A percentile compares a stretch with the other conserved stretches of the same genome.
Conservation (phyloP, 2,329 filamentous ascomycete species). For the Botrytis elliptica region DNA sequence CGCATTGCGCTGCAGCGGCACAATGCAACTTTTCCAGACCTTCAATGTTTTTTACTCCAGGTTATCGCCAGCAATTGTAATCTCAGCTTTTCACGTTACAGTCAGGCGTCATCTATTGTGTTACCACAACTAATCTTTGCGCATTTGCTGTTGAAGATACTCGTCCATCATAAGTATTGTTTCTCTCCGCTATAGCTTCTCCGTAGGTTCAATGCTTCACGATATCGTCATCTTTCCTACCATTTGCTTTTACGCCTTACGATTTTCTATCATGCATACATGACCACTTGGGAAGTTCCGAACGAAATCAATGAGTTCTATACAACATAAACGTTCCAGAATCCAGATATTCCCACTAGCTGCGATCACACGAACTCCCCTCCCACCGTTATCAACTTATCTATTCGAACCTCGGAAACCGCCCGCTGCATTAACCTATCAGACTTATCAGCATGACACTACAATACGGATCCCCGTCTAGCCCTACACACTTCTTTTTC, state of each 20-base stretch:
- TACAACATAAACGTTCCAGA: conserved; percentile 5
- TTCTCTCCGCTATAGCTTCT: not conserved
- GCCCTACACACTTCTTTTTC: conserved; percentile 14
- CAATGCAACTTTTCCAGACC: not conserved
- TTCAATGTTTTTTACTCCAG: not conserved
- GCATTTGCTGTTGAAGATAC: not conserved
- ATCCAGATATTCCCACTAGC: not conserved
- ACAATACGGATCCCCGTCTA: conserved; percentile 13
- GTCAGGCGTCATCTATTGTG: not conserved
- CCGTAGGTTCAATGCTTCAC: not conserved
- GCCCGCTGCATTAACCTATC: conserved; percentile 11
- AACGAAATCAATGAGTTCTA: not conserved
- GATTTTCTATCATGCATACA: not conserved
- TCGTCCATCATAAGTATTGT: not conserved
- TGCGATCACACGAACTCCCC: conserved; percentile 22
- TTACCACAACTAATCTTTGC: not conserved
- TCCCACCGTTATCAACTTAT: conserved; percentile 21
- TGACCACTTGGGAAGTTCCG: not conserved
- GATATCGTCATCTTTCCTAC: not conserved
- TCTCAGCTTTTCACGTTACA: not conserved
- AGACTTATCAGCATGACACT: conserved; percentile 22
- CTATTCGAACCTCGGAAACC: conserved; percentile 7
- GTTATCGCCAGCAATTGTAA: not conserved
- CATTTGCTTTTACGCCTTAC: not conserved
- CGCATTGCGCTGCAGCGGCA: not conserved